A percentile compares a stretch with the other conserved stretches of the same genome.
phyloP scores from a whole-genome alignment of 164 flowering plant species.

The Tetracentron sinense region DNA sequence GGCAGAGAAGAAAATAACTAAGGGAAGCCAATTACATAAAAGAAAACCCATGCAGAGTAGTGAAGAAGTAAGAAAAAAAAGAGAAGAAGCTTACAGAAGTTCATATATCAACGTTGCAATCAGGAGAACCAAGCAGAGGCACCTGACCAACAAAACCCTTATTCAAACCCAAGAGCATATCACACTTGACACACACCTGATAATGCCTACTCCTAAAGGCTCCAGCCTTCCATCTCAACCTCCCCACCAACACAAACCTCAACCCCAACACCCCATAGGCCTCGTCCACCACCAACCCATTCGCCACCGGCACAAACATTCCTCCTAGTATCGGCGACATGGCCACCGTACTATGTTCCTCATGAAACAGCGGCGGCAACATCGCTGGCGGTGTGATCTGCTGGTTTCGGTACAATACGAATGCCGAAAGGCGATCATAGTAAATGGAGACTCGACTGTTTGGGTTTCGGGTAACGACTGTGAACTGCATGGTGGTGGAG shows the following conservation, averaged over 20 bases:
- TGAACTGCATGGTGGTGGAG: slow-evolving; percentile 71
- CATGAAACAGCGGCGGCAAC: slow-evolving; percentile 60
- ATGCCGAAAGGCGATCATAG: slow-evolving; percentile 56
- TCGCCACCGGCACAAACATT: slow-evolving; percentile 40
- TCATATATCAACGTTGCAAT: slow-evolving; percentile 51
- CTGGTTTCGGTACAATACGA: slow-evolving; percentile 53
- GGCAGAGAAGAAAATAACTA: too few relatives aligned
- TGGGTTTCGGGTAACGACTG: slow-evolving; percentile 63
- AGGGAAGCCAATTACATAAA: too few relatives aligned
- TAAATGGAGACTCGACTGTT: slow-evolving; percentile 53
- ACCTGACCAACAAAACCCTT: slow-evolving; percentile 50
- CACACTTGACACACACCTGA: slow-evolving; percentile 61
- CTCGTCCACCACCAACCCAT: slow-evolving; percentile 53
- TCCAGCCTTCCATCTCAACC: slow-evolving; percentile 67
- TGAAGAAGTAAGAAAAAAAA: neutral
- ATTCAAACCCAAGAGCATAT: slow-evolving; percentile 61
- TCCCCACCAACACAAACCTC: slow-evolving; percentile 60
- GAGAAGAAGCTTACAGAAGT: neutral
- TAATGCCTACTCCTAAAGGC: slow-evolving; percentile 37
- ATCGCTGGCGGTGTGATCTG: slow-evolving; percentile 50
- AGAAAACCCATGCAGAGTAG: neutral
- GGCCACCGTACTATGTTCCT: slow-evolving; percentile 48
- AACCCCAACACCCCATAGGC: slow-evolving; percentile 61
- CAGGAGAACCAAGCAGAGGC: slow-evolving; percentile 65
- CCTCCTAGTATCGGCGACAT: slow-evolving; percentile 60